phyloP scores from a whole-genome alignment of 1,284 basidiomycete genomes.

The Apiotrichum mycotoxinovorans region DNA sequence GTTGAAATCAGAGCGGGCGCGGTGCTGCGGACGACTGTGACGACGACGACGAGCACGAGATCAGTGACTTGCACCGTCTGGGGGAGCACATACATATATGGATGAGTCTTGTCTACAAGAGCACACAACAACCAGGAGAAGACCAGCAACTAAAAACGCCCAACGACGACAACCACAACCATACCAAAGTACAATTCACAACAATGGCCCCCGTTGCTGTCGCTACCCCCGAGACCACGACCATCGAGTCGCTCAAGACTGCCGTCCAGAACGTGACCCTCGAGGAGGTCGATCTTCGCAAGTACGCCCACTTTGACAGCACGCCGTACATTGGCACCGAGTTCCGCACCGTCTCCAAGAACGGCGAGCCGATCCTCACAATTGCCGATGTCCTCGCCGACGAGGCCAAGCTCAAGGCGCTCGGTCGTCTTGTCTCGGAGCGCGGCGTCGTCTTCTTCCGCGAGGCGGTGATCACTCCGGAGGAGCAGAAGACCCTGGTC shows the following conservation, averaged over 20 bases:
- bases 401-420: conserved; percentile 24
- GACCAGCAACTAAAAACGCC: not conserved
- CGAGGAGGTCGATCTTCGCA: conserved; percentile 4
- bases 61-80: too few relatives aligned
- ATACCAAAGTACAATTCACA: too few relatives aligned
- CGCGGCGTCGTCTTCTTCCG: conserved; percentile 72
- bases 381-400: conserved; percentile 28
- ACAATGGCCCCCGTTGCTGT: not conserved
- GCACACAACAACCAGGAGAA: not conserved
- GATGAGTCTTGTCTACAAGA: too few relatives aligned
- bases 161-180: not conserved
- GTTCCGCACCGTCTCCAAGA: conserved; percentile 30
- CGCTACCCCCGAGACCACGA: not conserved
- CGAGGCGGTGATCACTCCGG: conserved; percentile 54
- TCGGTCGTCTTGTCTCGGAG: conserved; percentile 53
- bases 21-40: too few relatives aligned
- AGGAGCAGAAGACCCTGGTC: conserved; percentile 53
- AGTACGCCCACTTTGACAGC: conserved; percentile 28
- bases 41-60: too few relatives aligned
- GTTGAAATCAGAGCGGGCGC: too few relatives aligned
- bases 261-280: not conserved
- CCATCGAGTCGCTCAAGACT: conserved; percentile 2
- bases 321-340: conserved; percentile 41
- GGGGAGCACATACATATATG: too few relatives aligned
- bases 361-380: conserved; percentile 23